phyloP scores from a whole-genome alignment of 768 basidiomycete genomes.

The Botryobasidium botryosum region DNA sequence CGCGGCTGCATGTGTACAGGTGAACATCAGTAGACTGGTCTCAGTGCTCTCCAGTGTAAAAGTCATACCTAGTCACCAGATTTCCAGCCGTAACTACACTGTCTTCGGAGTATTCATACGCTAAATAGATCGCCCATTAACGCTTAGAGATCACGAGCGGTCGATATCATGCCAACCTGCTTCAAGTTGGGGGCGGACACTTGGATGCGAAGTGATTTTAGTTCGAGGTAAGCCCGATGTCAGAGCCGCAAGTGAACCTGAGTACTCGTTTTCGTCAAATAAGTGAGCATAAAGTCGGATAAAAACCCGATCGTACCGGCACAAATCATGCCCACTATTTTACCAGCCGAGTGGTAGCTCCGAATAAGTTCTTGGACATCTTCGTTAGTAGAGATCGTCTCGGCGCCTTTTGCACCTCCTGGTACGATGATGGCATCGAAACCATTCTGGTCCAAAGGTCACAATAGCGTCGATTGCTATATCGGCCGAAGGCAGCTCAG shows the following conservation, averaged over 20 bases:
- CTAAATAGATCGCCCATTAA: constrained; percentile 21
- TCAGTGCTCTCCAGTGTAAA: no score
- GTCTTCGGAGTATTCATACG: constrained; percentile 57
- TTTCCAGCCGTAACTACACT: no score
- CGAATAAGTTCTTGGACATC: constrained; percentile 47
- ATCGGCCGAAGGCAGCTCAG: neutral
- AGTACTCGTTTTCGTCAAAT: neutral
- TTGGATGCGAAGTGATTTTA: constrained; percentile 63
- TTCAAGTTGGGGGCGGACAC: constrained; percentile 42
- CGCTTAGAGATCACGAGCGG: neutral
- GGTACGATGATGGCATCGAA: constrained; percentile 61
- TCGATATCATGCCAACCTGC: constrained; percentile 23
- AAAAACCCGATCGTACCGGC: constrained; percentile 34
- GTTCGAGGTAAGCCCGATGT: constrained; percentile 43
- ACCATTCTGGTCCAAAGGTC: constrained; percentile 32
- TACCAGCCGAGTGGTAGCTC: constrained; percentile 34
- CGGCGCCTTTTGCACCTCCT: constrained; percentile 63
- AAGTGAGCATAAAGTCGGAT: neutral
- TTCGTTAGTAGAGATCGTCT: constrained; percentile 43
- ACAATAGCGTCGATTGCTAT: neutral
- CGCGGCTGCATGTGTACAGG: no score
- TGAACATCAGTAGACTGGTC: no score
- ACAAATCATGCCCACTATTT: constrained; percentile 70
- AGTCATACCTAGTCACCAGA: no score
- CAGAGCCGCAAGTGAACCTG: constrained; percentile 56